Conservation (phyloP, 1,284 basidiomycete species). For the Phellopilus nigrolimitatus region DNA sequence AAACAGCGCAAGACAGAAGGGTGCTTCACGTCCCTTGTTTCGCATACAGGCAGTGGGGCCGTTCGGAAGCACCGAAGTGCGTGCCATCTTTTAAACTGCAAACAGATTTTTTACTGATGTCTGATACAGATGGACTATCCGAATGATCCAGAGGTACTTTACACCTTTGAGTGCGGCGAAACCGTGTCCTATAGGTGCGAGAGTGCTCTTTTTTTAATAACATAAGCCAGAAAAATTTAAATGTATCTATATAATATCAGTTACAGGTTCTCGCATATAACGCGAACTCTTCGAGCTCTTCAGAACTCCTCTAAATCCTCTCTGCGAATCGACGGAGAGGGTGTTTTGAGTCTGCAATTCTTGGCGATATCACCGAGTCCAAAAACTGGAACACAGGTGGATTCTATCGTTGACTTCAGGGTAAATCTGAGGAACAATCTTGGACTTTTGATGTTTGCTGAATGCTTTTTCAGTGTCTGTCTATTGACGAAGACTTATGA, state of each 20-base stretch:
- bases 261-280: conserved; percentile 75
- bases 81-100: background rate
- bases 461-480: conserved; percentile 23
- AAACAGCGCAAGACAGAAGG: conserved; percentile 24
- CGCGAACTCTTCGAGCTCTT: conserved; percentile 65
- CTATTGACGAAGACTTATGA: conserved; percentile 10
- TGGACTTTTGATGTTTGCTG: conserved; percentile 11
- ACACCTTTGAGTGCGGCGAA: conserved; percentile 76
- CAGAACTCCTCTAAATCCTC: conserved; percentile 82
- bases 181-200: conserved; percentile 70
- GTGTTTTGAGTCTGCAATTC: conserved; percentile 81
- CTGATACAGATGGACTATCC: conserved; percentile 82
- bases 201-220: too few species aligned
- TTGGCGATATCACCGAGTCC: conserved; percentile 67
- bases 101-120: background rate
- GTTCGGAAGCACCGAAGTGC: conserved; percentile 79
- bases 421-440: conserved; percentile 43
- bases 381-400: conserved; percentile 38
- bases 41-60: conserved; percentile 74
- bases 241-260: conserved; percentile 36
- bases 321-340: conserved; percentile 74
- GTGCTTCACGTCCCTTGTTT: conserved; percentile 46
- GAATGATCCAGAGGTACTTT: conserved; percentile 84
- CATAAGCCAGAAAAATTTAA: background rate
- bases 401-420: conserved; percentile 80